Evolutionary conservation across 768 basidiomycete species (phyloP), one percentile per base, ranked within the genome.

Genomic region (Amanita brunnescens): DNA sequence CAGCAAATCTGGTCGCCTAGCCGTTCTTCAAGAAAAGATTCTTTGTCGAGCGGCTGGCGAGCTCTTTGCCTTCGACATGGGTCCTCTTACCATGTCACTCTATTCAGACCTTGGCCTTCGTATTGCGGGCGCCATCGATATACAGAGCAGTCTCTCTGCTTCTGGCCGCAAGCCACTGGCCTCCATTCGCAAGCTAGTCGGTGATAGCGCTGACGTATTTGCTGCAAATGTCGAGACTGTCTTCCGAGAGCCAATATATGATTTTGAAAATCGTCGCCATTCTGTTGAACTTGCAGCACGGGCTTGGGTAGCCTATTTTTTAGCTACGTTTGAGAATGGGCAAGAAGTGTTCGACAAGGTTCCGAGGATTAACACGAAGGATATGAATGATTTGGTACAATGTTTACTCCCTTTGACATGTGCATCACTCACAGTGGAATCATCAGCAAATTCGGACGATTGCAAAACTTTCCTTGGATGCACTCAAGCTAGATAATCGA

Each of bases 1-100:
- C 14, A 38, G 35, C 12, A 38, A 26, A 21, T 48, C 47, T 9
- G 23, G 21, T 16, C 2, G 6, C 7, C 64, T 67, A 5, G 56
- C 62, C 34, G 29, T 61, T 9, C 64, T 80, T 2, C 62, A 75
- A 53, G 63, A 74, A 2, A 57, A 60, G 5, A 58, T 83, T 23
- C 65, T 83, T 2, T 75, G 72, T 59, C 74, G 74, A 48, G 46
- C 64, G 1, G 62, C 61, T 6, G 72, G 72, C 41, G 70, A 72
- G 12, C 59, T 80, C 39, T 74, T 71, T 41, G 78, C 76, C 0
- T 83, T 85, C 57, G 76, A 80, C 58, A 68, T 81, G 56, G 77
- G 60, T 1, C 71, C 70, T 0, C 60, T 83, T 13, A 68, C 74
- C 0, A 68, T 81, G 61, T 68, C 74, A 0, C 66, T 85, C 5